Evolutionary conservation across 2,329 filamentous ascomycete species (phyloP).

Genomic region (Verticillium nubilum): DNA sequence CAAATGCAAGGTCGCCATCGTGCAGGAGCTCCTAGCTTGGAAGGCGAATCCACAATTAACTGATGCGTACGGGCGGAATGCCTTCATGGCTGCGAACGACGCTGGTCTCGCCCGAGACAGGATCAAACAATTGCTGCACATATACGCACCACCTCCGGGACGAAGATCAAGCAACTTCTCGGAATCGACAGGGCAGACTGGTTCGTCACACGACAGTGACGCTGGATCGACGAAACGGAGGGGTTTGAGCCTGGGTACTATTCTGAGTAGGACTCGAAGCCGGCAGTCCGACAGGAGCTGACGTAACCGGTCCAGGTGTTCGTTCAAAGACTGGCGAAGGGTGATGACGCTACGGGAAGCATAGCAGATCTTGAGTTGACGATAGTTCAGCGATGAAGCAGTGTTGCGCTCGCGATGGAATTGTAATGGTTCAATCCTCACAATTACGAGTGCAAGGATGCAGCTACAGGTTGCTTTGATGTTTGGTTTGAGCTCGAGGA

Average conservation of each 20-base stretch:
- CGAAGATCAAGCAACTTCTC: conserved; percentile 4
- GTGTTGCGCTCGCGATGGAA: no score
- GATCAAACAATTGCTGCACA: conserved; percentile 9
- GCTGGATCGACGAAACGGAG: not conserved
- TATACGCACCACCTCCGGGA: not conserved
- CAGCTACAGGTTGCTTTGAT: no score
- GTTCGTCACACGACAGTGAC: conserved; percentile 6
- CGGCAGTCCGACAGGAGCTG: not conserved
- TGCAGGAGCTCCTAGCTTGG: conserved; percentile 15
- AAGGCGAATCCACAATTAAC: conserved; percentile 15
- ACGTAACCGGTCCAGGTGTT: no score
- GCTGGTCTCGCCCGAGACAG: conserved; percentile 6
- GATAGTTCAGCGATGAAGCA: no score
- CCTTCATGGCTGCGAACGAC: conserved; percentile 4
- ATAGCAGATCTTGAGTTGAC: no score
- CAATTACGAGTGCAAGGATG: no score
- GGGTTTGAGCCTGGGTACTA: not conserved
- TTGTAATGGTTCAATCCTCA: no score
- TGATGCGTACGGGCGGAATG: conserved; percentile 7
- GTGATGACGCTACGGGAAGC: no score
- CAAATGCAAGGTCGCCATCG: conserved; percentile 15
- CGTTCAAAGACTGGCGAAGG: no score
- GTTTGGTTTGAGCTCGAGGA: no score
- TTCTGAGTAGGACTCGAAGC: not conserved
- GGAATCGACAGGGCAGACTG: conserved; percentile 2